Evolutionary conservation across 371 early-diverging fungal genomes (phyloP), one percentile per base, ranked within the genome.

Genomic region (Circinella umbellata): DNA sequence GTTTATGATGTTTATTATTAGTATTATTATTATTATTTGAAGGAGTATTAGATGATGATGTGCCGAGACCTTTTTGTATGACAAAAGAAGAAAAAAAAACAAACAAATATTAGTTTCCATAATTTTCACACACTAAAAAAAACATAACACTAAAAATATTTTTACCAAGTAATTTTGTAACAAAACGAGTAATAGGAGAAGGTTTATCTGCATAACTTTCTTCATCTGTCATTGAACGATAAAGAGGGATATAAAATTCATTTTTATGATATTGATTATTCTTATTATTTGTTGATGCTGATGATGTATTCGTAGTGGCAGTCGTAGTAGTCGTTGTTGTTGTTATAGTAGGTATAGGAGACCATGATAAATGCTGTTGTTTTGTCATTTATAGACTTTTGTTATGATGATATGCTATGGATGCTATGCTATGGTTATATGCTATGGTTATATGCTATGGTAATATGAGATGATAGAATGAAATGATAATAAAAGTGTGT

Each of bases 121-220:
- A n/a, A n/a, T 61, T 38, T 38, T 61, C 38, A 35, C 38, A 39
- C 17, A n/a, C n/a, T 17, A 9, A 13, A 20, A 37, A 48, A 20
- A 27, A n/a, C n/a, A n/a, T n/a, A n/a, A n/a, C n/a, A n/a, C 42
- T 15, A 3, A 15, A 46, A 9, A 37, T 20, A n/a, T 39, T 35
- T 7, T 37, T 69, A 66, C 75, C 71, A 35, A 75, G 66, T 39
- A 75, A 36, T 54, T 71, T 75, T 14, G 66, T 55, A 5, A 75
- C 75, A 46, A 75, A 71, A 14, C 71, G 68, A 14, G 75, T 75
- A 35, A 75, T 68, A 36, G 75, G 71, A 18, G 75, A 73, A 20
- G 71, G 68, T 64, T 65, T 75, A 51, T 68, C 59, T 60, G 63
- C 62, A 46, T 67, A 69, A 54, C 67, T 53, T 11, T 74, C 63